Evolutionary conservation across 2,329 filamentous ascomycete genomes (phyloP), one percentile per base, ranked within the genome.

Genomic region (Ceratocystis albifundus): DNA sequence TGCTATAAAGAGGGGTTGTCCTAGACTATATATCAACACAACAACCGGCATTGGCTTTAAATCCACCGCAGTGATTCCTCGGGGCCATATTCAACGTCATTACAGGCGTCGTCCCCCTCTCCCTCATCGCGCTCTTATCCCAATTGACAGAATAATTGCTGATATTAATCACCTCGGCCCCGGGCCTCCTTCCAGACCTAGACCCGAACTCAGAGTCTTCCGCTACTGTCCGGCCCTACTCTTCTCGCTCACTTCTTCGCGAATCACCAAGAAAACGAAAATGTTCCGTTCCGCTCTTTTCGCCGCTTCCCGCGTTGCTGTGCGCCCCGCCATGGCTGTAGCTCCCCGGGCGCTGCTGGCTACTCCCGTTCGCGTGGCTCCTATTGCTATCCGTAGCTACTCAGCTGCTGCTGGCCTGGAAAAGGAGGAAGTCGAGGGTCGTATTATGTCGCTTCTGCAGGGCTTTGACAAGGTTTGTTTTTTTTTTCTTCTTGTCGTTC

Each of bases 211-310:
- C 36, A 41, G 36, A 41, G 45, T 10, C 45, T 45, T 12, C 41
- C 2, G 3, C 36, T 46, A 44, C 61, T 46, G 10, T 10, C 61
- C 17, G n/a, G 36, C 4, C 12, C 61, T 30, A 62, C 12, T 20
- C 44, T 17, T 10, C 36, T 48, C 32, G 25, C 61, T 30, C 7
- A 17, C 36, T n/a, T 10, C 15, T 7, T 61, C n/a, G 36, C 32
- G 6, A 36, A 5, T 7, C 5, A 32, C 32, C 25, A 32, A 17
- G 6, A 15, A 15, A 32, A 20, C 45, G 45, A 45, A 10, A 67
- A 97, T 97, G 93, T 91, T 96, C 83, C 89, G 93, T 80, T 86
- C 89, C 77, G 87, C 89, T 75, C 78, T 94, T 77, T 81, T 93
- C 80, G 32, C 44, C 32, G 66, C 64, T 20, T 59, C 59, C 30